These are phyloP conservation scores for Lactifluus hygrophoroides DNA, from an alignment of 768 basidiomycete species.

Conservation along the genomic window DNA sequence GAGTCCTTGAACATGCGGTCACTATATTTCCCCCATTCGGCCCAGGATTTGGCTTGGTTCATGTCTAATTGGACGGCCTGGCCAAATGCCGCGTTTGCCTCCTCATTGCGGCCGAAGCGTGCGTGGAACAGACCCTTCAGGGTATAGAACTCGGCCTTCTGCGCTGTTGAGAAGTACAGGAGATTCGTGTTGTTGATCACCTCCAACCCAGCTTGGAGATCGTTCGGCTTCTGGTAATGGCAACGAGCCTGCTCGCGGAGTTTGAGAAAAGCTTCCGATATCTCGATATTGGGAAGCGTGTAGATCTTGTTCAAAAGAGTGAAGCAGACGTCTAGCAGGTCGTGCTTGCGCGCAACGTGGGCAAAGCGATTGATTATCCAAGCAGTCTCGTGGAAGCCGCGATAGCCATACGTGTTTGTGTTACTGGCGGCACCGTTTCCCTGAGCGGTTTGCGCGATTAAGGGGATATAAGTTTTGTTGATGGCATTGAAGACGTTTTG, in stretches of 20 bases:
- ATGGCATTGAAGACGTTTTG: conserved; percentile 98
- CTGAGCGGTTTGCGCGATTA: conserved; percentile 52
- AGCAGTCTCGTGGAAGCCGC: conserved; percentile 97
- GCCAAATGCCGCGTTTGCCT: conserved; percentile 86
- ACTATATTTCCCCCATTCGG: conserved; percentile 93
- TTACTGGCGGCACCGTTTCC: conserved; percentile 43
- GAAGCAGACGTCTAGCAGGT: conserved; percentile 92
- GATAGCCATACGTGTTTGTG: conserved; percentile 80
- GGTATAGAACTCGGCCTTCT: conserved; percentile 98
- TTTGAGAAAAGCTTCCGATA: conserved; percentile 98
- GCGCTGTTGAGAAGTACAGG: conserved; percentile 89
- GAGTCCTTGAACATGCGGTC: conserved; percentile 89
- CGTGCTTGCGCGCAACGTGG: conserved; percentile 95
- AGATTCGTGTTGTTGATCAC: conserved; percentile 99
- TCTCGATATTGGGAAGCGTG: conserved; percentile 98
- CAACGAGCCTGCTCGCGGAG: conserved; percentile 97
- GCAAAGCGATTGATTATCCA: conserved; percentile 99
- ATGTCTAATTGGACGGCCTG: conserved; percentile 96
- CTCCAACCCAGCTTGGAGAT: conserved; percentile 89
- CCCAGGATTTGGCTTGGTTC: conserved; percentile 93
- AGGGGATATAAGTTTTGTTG: conserved; percentile 91
- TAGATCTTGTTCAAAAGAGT: conserved; percentile 95
- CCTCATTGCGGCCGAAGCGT: conserved; percentile 74
- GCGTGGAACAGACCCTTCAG: conserved; percentile 99
- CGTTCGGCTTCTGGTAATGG: conserved; percentile 92